Evolutionary conservation across 495 filamentous ascomycete genomes (phyloP).

Genomic region (Neurospora intermedia): DNA sequence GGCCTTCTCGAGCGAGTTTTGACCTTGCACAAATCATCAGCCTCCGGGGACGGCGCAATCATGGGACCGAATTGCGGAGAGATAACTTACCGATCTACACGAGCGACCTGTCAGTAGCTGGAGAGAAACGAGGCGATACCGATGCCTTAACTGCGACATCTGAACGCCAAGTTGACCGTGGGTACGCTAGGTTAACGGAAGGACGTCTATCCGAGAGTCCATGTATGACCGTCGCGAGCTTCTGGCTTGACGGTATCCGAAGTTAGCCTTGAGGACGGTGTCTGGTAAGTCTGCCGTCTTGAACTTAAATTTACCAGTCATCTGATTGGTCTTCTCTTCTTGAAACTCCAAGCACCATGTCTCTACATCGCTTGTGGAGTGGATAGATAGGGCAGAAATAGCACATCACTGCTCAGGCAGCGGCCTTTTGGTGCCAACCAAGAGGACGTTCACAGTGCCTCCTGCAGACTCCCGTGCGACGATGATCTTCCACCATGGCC

Average conservation of each 20-base stretch:
- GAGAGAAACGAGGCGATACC: background rate
- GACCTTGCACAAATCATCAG: background rate
- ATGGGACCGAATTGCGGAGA: background rate
- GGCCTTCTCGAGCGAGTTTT: background rate
- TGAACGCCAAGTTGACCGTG: background rate
- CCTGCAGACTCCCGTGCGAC: background rate
- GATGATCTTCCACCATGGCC: background rate
- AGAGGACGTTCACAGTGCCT: background rate
- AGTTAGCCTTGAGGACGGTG: background rate
- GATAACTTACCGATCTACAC: background rate
- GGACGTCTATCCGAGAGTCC: background rate
- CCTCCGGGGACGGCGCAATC: background rate
- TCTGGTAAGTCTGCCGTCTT: background rate
- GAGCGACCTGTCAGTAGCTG: background rate
- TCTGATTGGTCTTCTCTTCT: background rate
- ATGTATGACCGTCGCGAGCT: background rate
- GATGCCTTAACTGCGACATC: background rate
- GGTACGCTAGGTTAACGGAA: background rate
- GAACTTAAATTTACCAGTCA: background rate
- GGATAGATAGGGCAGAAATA: background rate
- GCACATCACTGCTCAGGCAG: background rate
- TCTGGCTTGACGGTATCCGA: background rate
- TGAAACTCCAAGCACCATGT: background rate
- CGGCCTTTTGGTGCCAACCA: background rate
- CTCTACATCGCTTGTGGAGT: background rate